These are phyloP conservation scores for Thermothelomyces thermophilus DNA, from an alignment of 2,329 filamentous ascomycete genomes.

Conservation along the genomic window DNA sequence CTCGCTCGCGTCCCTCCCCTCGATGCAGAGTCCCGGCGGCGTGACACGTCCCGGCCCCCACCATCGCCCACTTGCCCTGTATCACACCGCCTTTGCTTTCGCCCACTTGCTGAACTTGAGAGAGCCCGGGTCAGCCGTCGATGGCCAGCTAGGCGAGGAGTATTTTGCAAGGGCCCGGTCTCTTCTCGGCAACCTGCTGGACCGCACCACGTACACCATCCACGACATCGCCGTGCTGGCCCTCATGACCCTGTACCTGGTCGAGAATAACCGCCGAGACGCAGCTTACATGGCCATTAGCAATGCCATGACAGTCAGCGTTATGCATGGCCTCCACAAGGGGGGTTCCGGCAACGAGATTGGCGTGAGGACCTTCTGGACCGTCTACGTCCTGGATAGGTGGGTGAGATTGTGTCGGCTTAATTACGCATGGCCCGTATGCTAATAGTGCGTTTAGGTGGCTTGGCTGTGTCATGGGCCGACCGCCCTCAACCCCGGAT, in stretches of 20 bases:
- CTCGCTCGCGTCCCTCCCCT: slow-evolving; percentile 8
- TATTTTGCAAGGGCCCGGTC: slow-evolving; percentile 39
- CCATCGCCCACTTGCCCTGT: slow-evolving; percentile 38
- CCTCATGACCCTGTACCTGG: slow-evolving; percentile 43
- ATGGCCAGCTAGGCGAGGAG: slow-evolving; percentile 34
- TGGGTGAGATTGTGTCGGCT: too few relatives aligned
- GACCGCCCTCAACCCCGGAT: slow-evolving; percentile 41
- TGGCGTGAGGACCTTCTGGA: slow-evolving; percentile 45
- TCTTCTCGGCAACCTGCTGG: slow-evolving; percentile 42
- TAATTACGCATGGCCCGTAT: too few relatives aligned
- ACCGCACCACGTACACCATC: slow-evolving; percentile 36
- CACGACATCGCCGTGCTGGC: slow-evolving; percentile 39
- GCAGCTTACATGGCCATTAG: slow-evolving; percentile 42
- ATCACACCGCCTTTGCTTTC: slow-evolving; percentile 41
- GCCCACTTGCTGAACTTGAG: slow-evolving; percentile 30
- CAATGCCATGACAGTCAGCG: slow-evolving; percentile 41
- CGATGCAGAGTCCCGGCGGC: neutral
- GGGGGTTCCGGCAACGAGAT: slow-evolving; percentile 37
- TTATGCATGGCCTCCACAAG: slow-evolving; percentile 43
- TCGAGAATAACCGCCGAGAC: slow-evolving; percentile 44
- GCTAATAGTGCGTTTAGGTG: slow-evolving; percentile 23
- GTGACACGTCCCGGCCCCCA: slow-evolving; percentile 13
- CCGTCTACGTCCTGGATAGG: slow-evolving; percentile 44
- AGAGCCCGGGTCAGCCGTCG: slow-evolving; percentile 26
- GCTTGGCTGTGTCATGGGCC: slow-evolving; percentile 44